These are phyloP conservation scores for Leccinum arenicola DNA, from an alignment of 768 basidiomycete species.

Conservation along the genomic window DNA sequence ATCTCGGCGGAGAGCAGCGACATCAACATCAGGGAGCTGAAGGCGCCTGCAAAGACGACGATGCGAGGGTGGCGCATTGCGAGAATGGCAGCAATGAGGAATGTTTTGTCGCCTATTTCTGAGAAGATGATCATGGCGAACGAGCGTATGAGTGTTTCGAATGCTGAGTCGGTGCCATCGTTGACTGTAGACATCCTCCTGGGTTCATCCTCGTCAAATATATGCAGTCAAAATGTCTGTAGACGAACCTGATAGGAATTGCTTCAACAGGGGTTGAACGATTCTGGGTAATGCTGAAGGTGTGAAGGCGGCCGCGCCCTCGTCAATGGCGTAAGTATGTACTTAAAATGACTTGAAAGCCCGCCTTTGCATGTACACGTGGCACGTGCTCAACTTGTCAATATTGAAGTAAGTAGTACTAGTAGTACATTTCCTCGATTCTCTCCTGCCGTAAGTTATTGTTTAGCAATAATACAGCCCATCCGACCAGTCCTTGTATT, in stretches of 20 bases:
- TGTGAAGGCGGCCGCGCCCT: neutral
- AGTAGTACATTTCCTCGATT: too few species aligned
- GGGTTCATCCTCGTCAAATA: neutral
- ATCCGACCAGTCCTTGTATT: constrained; percentile 24
- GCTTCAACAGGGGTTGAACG: neutral
- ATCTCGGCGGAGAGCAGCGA: constrained; percentile 90
- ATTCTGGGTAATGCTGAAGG: neutral
- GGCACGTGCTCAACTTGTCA: neutral
- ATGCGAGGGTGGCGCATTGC: constrained; percentile 90
- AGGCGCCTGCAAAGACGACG: constrained; percentile 85
- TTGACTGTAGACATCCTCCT: constrained; percentile 20
- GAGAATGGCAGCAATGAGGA: constrained; percentile 82
- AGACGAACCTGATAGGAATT: constrained; percentile 3
- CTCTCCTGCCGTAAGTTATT: neutral
- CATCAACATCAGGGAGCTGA: constrained; percentile 88
- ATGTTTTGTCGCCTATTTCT: constrained; percentile 96
- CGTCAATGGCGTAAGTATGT: neutral
- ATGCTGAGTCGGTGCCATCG: constrained; percentile 9
- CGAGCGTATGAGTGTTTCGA: constrained; percentile 65
- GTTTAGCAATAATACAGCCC: constrained; percentile 13
- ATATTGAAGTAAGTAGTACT: too few species aligned
- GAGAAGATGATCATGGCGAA: constrained; percentile 91
- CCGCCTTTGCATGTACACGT: neutral
- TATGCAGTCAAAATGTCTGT: neutral
- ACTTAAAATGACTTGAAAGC: neutral